Evolutionary conservation across 1,139 yeast species (phyloP), one percentile per base, ranked within the genome.

Genomic region (Lodderomyces elongisporus): DNA sequence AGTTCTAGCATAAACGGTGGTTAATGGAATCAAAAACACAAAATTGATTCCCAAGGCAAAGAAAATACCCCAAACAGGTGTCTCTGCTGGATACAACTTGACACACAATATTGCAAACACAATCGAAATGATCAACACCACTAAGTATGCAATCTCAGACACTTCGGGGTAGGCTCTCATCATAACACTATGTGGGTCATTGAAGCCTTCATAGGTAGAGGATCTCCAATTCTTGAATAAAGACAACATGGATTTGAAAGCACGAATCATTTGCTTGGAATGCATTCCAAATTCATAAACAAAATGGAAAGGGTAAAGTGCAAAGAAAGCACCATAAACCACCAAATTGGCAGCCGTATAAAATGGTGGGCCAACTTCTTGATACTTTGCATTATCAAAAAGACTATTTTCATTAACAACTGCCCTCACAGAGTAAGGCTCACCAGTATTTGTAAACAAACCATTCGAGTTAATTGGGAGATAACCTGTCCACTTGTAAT

Each of bases 21-120:
- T 77, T 41, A 78, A 60, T 37, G 72, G 85, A 57, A 78, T 62
- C 51, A 78, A 60, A 47, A 77, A 77, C 4, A 72, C 56, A 37
- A 76, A 60, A 47, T 74, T 74, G 37, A 78, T 60, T 17, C 66
- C 79, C 34, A 79, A 46, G 2, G 78, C 69, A 43, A 78, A 72
- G 60, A 77, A 75, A 22, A 78, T 58, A 33, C 74, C 70, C 79
- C 79, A 76, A 5, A 74, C 66, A 4, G 79, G 79, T 36, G 76
- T 66, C 33, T 69, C 62, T 8, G 74, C 62, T 14, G 73, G 56
- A 45, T 71, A 75, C 1, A 63, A 54, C 41, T 69, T 52, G 14
- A 76, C 67, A 37, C 72, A 63, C 3, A 72, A 44, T 21, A 77
- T 65, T 4, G 74, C 80, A 35, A 76, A 56, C 2, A 61, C 66